Conservation (phyloP, 192 early-diverging fungal genomes). For the Coemansia sp. region DNA sequence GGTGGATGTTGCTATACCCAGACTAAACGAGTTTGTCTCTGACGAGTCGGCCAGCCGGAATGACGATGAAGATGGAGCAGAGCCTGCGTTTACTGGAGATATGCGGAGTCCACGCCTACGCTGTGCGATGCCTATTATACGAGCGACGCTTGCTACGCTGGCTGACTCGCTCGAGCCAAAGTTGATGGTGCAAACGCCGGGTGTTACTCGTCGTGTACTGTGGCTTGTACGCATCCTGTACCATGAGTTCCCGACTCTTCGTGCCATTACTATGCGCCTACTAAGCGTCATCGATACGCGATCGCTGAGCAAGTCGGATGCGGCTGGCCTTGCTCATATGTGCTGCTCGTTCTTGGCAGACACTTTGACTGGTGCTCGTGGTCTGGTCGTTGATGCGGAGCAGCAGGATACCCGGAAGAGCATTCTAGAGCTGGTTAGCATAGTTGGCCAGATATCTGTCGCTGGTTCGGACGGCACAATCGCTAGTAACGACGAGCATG, state of each 20-base stretch:
- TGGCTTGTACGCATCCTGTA: conserved; percentile 41
- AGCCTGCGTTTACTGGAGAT: conserved; percentile 8
- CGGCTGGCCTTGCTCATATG: conserved; percentile 17
- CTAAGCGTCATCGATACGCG: conserved; percentile 19
- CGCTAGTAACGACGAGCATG: neutral
- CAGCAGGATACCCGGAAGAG: conserved; percentile 2
- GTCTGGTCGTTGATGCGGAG: neutral
- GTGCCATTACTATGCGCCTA: conserved; percentile 32
- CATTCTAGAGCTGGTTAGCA: neutral
- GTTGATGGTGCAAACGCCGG: conserved; percentile 33
- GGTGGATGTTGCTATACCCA: neutral
- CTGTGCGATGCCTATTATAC: conserved; percentile 24
- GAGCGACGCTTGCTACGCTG: conserved; percentile 14
- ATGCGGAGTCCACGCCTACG: conserved; percentile 26
- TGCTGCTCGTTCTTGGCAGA: conserved; percentile 26
- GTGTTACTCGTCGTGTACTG: conserved; percentile 22
- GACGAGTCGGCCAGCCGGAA: neutral
- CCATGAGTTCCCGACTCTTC: conserved; percentile 29
- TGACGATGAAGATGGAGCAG: neutral
- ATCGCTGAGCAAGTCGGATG: conserved; percentile 20
- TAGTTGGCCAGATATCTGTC: neutral
- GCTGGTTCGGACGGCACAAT: neutral
- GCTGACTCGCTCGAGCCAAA: conserved; percentile 33
- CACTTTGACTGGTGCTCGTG: neutral
- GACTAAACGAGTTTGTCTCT: neutral